Conservation (phyloP, 2,329 filamentous ascomycete species). For the Leptographium radiaticola region DNA sequence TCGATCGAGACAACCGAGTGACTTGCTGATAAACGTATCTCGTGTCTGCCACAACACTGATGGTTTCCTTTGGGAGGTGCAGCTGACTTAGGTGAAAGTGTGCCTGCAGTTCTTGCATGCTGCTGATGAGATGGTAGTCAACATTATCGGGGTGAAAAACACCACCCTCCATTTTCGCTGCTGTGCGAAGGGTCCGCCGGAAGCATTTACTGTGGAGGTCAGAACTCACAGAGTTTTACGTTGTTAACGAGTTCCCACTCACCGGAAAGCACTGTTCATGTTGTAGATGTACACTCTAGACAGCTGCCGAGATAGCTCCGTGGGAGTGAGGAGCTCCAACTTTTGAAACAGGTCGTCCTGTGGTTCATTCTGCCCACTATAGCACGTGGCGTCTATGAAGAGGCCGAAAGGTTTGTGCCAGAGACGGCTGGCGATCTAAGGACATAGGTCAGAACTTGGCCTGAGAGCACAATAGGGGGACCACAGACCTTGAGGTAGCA, state of each 20-base stretch:
- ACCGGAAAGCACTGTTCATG: constrained; percentile 59
- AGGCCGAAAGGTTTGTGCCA: constrained; percentile 59
- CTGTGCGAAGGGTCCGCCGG: constrained; percentile 47
- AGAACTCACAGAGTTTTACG: background rate
- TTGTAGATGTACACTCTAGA: constrained; percentile 56
- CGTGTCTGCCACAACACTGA: constrained; percentile 53
- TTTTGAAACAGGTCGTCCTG: constrained; percentile 53
- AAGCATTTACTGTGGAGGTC: constrained; percentile 43
- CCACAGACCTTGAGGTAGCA: constrained; percentile 49
- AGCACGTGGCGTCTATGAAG: constrained; percentile 57
- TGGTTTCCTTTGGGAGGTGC: constrained; percentile 56
- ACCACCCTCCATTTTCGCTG: constrained; percentile 45
- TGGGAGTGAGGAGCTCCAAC: constrained; percentile 48
- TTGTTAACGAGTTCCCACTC: constrained; percentile 10
- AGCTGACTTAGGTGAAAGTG: constrained; percentile 56
- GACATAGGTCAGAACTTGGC: background rate
- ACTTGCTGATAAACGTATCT: constrained; percentile 53
- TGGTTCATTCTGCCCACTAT: constrained; percentile 53
- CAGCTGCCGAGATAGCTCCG: constrained; percentile 45
- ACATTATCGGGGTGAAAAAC: constrained; percentile 52
- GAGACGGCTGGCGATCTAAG: constrained; percentile 51
- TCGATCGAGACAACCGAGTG: constrained; percentile 52
- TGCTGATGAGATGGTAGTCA: constrained; percentile 53
- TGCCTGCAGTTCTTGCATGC: constrained; percentile 48
- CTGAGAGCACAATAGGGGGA: background rate